Evolutionary conservation across 225 moss, liverwort and hornwort species (phyloP).

Genomic region (Neckera pumila): DNA sequence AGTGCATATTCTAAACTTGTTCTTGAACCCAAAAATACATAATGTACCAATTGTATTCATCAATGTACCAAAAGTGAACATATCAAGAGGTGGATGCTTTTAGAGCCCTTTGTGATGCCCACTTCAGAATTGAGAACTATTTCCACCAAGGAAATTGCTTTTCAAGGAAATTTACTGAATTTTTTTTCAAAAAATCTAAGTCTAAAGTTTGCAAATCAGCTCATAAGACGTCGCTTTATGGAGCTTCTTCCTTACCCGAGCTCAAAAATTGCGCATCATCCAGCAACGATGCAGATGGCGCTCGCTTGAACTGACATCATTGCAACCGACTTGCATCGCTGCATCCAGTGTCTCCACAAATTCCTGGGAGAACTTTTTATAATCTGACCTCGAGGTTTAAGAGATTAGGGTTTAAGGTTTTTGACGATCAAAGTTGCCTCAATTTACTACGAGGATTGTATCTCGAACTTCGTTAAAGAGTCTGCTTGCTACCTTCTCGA

Average conservation of each 20-base stretch:
- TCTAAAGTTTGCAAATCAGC: neutral
- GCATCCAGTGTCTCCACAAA: no score
- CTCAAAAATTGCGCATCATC: neutral
- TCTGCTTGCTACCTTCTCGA: neutral
- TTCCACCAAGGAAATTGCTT: neutral
- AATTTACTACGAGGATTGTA: neutral
- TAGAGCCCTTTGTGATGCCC: neutral
- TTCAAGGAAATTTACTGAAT: neutral
- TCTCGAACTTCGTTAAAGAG: neutral
- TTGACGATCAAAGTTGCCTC: neutral
- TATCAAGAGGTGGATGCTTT: rapidly evolving
- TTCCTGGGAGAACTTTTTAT: no score
- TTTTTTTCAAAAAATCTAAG: neutral
- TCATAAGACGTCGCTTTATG: neutral
- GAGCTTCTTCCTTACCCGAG: neutral
- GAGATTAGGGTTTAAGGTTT: neutral
- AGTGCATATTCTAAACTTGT: rapidly evolving
- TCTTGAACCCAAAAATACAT: rapidly evolving
- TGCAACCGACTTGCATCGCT: no score
- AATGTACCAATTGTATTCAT: neutral
- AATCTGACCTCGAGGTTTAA: neutral
- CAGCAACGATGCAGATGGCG: neutral
- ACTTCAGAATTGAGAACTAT: neutral
- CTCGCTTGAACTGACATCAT: neutral
- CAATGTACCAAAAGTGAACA: rapidly evolving